Evolutionary conservation across 2,329 filamentous ascomycete genomes (phyloP), one percentile per base, ranked within the genome.

Genomic region (Zymoseptoria tritici): DNA sequence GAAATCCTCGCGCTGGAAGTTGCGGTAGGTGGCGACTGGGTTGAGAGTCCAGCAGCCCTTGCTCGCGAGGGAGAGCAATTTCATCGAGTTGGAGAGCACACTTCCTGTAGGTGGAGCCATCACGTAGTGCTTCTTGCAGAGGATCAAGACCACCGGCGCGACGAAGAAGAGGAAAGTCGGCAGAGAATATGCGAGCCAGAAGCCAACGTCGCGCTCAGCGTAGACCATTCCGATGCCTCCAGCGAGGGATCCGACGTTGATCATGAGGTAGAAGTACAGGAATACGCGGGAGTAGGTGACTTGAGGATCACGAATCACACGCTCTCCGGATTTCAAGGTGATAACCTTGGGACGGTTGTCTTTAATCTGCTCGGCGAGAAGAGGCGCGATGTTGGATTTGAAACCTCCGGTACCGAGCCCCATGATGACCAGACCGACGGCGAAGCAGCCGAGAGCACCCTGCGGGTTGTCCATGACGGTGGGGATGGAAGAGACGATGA

Each of bases 351-450:
- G 73, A 8, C 70, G 73, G 7, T 71, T 77, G 16, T 74, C 70
- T 9, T 69, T 70, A 46, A 78, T 74, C 66, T 80, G 78, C 65
- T 80, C 78, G 4, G 78, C 78, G 56, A 80, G 76, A 24, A 80
- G 64, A 4, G 78, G 78, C 9, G 76, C 76, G 54, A 92, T 87
- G 70, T 91, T 92, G 65, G 87, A 83, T 78, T 92, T 92, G 82
- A 92, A 91, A 69, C 89, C 87, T 62, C 89, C 89, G 1, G 87
- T 89, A 52, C 89, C 89, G 21, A 90, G 71, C 26, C 88, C 88
- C 71, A 91, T 82, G 70, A 91, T 81, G 55, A 89, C 73, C 63
- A 89, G 78, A 52, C 84, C 84, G 51, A 85, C 74, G 4, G 86
- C 73, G 68, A 91, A 88, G 60, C 82, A 84, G 1, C 78, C 86